A percentile compares a stretch with the other conserved stretches of the same genome.
phyloP scores from a whole-genome alignment of 2,329 filamentous ascomycete species.

The Scedosporium dehoogii region DNA sequence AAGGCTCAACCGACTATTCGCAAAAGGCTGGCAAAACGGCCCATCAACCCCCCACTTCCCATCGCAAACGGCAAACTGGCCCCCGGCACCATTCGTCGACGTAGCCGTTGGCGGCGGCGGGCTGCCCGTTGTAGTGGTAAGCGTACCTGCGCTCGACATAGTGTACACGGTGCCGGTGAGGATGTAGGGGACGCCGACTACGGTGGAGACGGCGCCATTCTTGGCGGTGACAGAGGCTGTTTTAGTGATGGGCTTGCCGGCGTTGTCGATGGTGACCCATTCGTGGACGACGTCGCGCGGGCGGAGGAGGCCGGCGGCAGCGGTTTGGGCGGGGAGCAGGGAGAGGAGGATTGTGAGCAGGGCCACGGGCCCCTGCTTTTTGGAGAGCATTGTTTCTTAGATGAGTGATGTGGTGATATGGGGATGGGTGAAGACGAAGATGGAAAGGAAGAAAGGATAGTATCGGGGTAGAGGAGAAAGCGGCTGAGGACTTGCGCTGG shows the following conservation, averaged over 20 bases:
- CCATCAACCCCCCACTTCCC: constrained; percentile 14
- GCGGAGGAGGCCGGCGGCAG: constrained; percentile 8
- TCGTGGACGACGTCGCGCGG: constrained; percentile 9
- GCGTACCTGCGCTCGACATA: constrained; percentile 14
- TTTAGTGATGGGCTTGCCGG: constrained; percentile 18
- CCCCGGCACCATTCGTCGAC: constrained; percentile 14
- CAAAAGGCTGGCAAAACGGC: constrained; percentile 23
- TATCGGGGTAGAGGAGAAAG: too few species aligned
- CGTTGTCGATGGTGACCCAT: constrained; percentile 23
- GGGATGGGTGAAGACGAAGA: neutral
- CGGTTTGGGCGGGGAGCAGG: constrained; percentile 2
- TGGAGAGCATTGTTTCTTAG: neutral
- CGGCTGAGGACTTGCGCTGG: too few species aligned
- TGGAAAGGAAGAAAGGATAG: neutral
- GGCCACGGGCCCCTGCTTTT: neutral
- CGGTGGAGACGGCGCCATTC: constrained; percentile 17
- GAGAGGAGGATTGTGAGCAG: neutral
- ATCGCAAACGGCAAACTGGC: constrained; percentile 20
- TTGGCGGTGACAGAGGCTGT: constrained; percentile 16
- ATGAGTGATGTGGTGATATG: neutral
- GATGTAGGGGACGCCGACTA: constrained; percentile 17
- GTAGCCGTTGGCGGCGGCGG: constrained; percentile 21
- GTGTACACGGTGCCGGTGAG: constrained; percentile 21
- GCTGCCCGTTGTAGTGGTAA: constrained; percentile 20
- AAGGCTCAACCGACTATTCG: constrained; percentile 18